Evolutionary conservation across 352 stramenopile species (phyloP).

Genomic region (Plasmopara muralis): DNA sequence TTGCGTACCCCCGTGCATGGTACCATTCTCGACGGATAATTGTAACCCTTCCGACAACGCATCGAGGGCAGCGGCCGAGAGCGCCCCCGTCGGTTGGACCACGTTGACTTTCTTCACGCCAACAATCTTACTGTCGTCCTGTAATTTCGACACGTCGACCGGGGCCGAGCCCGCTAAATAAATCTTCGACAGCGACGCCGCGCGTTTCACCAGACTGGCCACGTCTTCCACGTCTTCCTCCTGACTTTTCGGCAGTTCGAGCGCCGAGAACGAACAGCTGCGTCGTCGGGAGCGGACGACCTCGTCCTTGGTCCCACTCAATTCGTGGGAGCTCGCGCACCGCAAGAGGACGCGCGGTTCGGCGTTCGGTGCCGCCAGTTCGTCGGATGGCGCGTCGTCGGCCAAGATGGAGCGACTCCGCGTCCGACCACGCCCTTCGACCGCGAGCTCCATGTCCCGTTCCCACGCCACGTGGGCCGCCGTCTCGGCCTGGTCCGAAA

Average conservation of each 20-base stretch:
- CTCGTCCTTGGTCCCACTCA: slow-evolving; percentile 3
- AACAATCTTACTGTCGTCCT: slow-evolving; percentile 70
- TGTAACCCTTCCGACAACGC: slow-evolving; percentile 71
- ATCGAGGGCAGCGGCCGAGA: slow-evolving; percentile 74
- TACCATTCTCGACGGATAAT: slow-evolving; percentile 59
- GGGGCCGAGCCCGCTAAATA: slow-evolving; percentile 76
- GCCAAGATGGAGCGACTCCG: slow-evolving; percentile 78
- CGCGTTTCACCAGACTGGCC: slow-evolving; percentile 53
- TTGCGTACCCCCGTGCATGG: slow-evolving; percentile 18
- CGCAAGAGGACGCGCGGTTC: slow-evolving; percentile 29
- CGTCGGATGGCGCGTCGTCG: slow-evolving; percentile 23
- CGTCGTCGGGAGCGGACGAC: slow-evolving; percentile 25
- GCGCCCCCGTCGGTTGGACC: slow-evolving; percentile 58
- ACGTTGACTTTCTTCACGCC: slow-evolving; percentile 73
- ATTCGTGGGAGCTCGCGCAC: slow-evolving; percentile 43
- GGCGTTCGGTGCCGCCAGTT: no score
- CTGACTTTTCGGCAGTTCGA: slow-evolving; percentile 12
- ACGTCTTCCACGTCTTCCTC: slow-evolving; percentile 25
- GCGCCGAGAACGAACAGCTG: slow-evolving; percentile 65
- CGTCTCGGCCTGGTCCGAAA: slow-evolving; percentile 39
- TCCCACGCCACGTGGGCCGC: slow-evolving; percentile 61
- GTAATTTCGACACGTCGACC: slow-evolving; percentile 73
- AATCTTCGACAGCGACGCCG: slow-evolving; percentile 75
- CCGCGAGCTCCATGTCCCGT: slow-evolving; percentile 72
- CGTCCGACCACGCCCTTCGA: slow-evolving; percentile 63